Conservation (phyloP, 331 rosid species). For the Dryas integrifolia region DNA sequence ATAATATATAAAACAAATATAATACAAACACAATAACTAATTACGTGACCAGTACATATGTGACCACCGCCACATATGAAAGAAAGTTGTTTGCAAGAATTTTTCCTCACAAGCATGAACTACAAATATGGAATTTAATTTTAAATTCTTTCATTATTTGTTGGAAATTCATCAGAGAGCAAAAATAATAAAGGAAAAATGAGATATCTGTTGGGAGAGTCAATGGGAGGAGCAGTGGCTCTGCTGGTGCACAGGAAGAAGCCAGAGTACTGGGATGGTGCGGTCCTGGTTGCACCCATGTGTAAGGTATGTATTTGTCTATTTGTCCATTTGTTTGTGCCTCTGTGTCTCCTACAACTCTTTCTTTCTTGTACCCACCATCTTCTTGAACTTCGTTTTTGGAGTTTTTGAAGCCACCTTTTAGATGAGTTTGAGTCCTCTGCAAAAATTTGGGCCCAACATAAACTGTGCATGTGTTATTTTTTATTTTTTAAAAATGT, state of each 20-base stretch:
- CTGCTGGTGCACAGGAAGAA: constrained; percentile 57
- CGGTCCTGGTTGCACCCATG: constrained; percentile 90
- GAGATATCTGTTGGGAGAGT: constrained; percentile 81
- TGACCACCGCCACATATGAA: too few species aligned
- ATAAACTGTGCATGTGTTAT: background rate
- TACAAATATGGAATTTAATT: too few species aligned
- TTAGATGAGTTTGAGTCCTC: background rate
- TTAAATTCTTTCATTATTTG: too few species aligned
- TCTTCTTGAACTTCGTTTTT: background rate
- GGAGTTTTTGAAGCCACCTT: background rate
- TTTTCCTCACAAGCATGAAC: too few species aligned
- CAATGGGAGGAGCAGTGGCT: constrained; percentile 96
- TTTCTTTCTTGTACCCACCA: background rate
- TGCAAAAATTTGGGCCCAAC: background rate
- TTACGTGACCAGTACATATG: too few species aligned
- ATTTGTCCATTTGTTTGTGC: background rate
- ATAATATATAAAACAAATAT: too few species aligned
- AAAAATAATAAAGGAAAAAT: constrained; percentile 51
- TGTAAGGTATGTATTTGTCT: constrained; percentile 58
- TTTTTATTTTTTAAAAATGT: background rate
- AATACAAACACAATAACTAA: too few species aligned
- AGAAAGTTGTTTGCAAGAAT: too few species aligned
- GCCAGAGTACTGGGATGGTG: constrained; percentile 84
- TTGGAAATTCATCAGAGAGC: constrained; percentile 38
- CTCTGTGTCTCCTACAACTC: background rate